Evolutionary conservation across 2,329 filamentous ascomycete species (phyloP).

Genomic region (Cytospora chrysosperma): DNA sequence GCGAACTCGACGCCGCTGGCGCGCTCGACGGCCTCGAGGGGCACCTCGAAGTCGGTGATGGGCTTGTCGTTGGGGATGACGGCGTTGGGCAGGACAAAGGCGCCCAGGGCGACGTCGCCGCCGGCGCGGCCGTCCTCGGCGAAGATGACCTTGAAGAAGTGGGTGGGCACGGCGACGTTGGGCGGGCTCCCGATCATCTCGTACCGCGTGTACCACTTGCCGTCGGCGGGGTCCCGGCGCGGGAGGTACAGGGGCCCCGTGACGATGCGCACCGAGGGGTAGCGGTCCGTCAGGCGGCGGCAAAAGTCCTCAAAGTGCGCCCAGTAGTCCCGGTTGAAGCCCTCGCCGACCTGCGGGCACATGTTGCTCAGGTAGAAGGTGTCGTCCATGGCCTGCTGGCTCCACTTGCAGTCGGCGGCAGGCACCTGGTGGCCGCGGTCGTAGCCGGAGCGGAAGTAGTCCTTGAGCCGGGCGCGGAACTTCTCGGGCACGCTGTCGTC

Average conservation of each 20-base stretch:
- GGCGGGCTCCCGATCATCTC: conserved; percentile 94
- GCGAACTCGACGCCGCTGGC: conserved; percentile 93
- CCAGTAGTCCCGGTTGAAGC: conserved; percentile 99
- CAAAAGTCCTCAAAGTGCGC: conserved; percentile 98
- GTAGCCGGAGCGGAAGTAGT: conserved; percentile 94
- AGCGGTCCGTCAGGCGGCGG: conserved; percentile 73
- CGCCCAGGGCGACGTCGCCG: conserved; percentile 82
- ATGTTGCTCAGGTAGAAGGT: conserved; percentile 95
- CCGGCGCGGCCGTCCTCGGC: conserved; percentile 74
- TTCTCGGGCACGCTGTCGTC: conserved; percentile 75
- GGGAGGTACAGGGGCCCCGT: conserved; percentile 94
- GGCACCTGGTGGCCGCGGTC: conserved; percentile 97
- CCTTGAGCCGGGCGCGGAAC: conserved; percentile 86
- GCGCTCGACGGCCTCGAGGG: conserved; percentile 86
- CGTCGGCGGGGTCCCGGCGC: conserved; percentile 74
- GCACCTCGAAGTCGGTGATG: conserved; percentile 89
- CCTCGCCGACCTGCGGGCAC: conserved; percentile 97
- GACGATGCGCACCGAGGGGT: conserved; percentile 86
- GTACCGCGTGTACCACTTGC: conserved; percentile 94
- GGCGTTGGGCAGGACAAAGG: conserved; percentile 94
- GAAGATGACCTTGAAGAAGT: conserved; percentile 99
- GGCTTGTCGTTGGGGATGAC: conserved; percentile 84
- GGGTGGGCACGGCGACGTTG: conserved; percentile 92
- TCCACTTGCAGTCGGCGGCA: conserved; percentile 95
- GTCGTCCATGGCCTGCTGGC: conserved; percentile 88